Evolutionary conservation across 2,329 filamentous ascomycete species (phyloP), one percentile per base, ranked within the genome.

Genomic region (Sclerotinia subarctica): DNA sequence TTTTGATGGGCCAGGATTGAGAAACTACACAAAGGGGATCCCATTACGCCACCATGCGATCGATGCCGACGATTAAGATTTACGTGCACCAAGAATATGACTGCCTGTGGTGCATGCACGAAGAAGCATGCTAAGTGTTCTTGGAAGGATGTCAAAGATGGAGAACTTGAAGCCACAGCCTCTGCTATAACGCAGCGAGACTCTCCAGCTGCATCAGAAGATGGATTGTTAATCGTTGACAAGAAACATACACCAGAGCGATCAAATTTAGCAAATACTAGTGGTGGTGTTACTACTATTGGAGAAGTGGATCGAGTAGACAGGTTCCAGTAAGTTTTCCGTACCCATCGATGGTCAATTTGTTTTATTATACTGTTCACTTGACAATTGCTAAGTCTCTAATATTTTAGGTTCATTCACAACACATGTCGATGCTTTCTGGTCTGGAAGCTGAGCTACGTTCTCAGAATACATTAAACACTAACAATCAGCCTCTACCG

Each of bases 71-170:
- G 93, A 42, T 82, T 96, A 21, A 88, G 91, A 72, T 91, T 93
- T 80, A 87, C 92, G 68, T 96, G 93, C 70, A 82, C 94, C 59
- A 96, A 96, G 79, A 91, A 96, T 71, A 82, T 95, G 51, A 96
- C 92, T 0, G 92, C 92, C 11, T 96, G 93, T 76, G 87, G 90
- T 78, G 92, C 92, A 29, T 96, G 93, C 78, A 96, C 93, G 0
- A 94, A 92, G 77, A 96, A 96, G 77, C 93, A 96, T 77, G 92
- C 92, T 26, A 94, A 93, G 74, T 96, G 93, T 77, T 89, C 88
- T 19, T 96, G 93, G 93, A 91, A 89, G 72, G 88, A 90, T 56
- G 86, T 95, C n/a, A 88, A 87, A 21, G 87, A 92, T 44, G 89
- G 90, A 3, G 93, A 96, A 54, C 63, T 77, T 17, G 71, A 73